phyloP scores from a whole-genome alignment of 2,329 filamentous ascomycete species.

The Aplosporella prunicola region DNA sequence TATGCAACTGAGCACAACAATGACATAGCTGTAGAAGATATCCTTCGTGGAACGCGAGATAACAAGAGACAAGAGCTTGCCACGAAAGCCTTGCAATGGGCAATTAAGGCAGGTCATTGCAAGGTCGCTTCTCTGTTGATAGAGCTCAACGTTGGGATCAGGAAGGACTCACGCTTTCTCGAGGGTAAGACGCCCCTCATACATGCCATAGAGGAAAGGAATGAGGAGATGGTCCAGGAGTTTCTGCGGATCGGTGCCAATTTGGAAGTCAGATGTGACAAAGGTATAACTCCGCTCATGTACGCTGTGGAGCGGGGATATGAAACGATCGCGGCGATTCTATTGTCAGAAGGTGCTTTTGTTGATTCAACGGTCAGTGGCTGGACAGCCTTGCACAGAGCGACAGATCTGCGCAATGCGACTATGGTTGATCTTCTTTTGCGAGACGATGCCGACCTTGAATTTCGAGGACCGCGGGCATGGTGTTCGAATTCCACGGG shows the following conservation, averaged over 20 bases:
- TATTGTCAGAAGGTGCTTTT: slow-evolving; percentile 2
- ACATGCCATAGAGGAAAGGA: slow-evolving; percentile 3
- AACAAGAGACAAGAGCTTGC: slow-evolving; percentile 2
- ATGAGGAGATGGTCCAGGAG: slow-evolving; percentile 8
- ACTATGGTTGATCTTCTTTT: slow-evolving; percentile 4
- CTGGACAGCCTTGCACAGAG: slow-evolving; percentile 4
- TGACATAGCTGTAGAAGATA: slow-evolving; percentile 2
- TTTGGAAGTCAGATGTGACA: slow-evolving; percentile 3
- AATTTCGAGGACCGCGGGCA: slow-evolving; percentile 2
- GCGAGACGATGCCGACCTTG: slow-evolving; percentile 4
- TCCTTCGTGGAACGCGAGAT: slow-evolving; percentile 3
- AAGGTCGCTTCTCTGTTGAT: slow-evolving; percentile 1
- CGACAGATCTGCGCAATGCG: background rate
- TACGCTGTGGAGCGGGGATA: slow-evolving; percentile 3
- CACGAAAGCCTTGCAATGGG: slow-evolving; percentile 4
- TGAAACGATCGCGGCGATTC: slow-evolving; percentile 4
- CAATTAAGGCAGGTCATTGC: background rate
- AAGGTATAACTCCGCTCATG: slow-evolving; percentile 5
- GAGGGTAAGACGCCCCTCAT: slow-evolving; percentile 6
- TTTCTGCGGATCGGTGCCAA: slow-evolving; percentile 3
- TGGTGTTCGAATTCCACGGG: slow-evolving; percentile 2
- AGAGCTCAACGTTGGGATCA: slow-evolving; percentile 2
- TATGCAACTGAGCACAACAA: slow-evolving; percentile 1
- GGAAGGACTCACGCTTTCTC: slow-evolving; percentile 3
- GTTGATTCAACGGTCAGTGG: slow-evolving; percentile 1